These are phyloP conservation scores for Colletotrichum scovillei DNA, from an alignment of 2,329 filamentous ascomycete species.

Conservation along the genomic window DNA sequence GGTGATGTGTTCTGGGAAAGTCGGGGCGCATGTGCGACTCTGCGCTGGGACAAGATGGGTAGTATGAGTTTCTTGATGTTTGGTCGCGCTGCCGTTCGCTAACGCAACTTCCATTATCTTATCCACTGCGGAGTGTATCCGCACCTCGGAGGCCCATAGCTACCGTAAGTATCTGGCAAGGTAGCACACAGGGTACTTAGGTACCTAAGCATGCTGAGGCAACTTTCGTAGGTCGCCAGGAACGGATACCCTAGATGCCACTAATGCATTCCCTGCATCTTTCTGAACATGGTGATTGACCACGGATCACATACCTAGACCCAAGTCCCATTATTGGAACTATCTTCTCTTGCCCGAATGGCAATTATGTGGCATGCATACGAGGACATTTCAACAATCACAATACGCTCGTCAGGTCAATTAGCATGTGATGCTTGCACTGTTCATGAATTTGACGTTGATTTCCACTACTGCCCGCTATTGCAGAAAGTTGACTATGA, in stretches of 20 bases:
- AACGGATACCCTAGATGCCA: neutral
- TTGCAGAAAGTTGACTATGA: constrained; percentile 17
- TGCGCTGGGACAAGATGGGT: neutral
- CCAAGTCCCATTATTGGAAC: neutral
- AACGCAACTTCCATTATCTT: neutral
- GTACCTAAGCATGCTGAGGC: neutral
- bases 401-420: neutral
- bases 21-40: neutral
- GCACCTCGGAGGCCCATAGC: neutral
- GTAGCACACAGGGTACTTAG: neutral
- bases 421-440: constrained; percentile 4
- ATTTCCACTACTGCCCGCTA: neutral
- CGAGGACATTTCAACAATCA: neutral
- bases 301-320: neutral
- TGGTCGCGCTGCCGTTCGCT: neutral
- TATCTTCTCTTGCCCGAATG: neutral
- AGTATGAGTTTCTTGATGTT: neutral
- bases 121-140: neutral
- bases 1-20: neutral
- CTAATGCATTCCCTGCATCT: neutral
- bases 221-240: neutral
- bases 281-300: neutral
- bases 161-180: neutral
- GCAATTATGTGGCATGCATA: neutral
- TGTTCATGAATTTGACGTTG: constrained; percentile 30